These are phyloP conservation scores for Byssoonygena ceratinophila DNA, from an alignment of 2,329 filamentous ascomycete genomes.

Conservation along the genomic window DNA sequence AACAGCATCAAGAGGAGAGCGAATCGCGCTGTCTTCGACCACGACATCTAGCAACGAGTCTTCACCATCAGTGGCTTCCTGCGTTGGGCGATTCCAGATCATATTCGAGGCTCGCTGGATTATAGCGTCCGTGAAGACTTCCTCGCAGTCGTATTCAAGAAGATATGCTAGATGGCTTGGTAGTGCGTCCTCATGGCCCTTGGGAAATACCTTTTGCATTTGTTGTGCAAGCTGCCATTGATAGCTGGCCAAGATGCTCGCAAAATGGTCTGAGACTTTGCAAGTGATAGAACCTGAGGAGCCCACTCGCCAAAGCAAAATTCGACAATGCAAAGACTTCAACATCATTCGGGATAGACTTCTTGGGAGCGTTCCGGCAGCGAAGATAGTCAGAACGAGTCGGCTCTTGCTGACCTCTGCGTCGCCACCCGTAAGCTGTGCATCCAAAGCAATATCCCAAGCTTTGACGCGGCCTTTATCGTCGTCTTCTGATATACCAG, in stretches of 20 bases:
- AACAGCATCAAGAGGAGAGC: conserved; percentile 78
- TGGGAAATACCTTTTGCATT: conserved; percentile 40
- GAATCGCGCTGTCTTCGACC: conserved; percentile 72
- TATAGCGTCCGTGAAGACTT: conserved; percentile 66
- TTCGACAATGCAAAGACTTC: conserved; percentile 81
- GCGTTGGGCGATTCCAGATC: conserved; percentile 72
- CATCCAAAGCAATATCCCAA: conserved; percentile 87
- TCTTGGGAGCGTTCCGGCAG: conserved; percentile 74
- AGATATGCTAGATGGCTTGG: conserved; percentile 67
- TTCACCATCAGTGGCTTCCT: conserved; percentile 50
- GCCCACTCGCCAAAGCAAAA: conserved; percentile 70
- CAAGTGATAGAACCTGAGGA: conserved; percentile 55
- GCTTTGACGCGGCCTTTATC: conserved; percentile 79
- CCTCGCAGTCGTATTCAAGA: conserved; percentile 67
- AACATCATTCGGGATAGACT: conserved; percentile 79
- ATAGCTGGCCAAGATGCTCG: conserved; percentile 60
- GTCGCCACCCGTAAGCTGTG: conserved; percentile 83
- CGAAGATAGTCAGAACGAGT: conserved; percentile 73
- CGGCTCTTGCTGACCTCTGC: conserved; percentile 80
- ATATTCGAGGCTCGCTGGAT: conserved; percentile 81
- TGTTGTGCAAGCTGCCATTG: conserved; percentile 74
- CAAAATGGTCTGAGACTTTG: conserved; percentile 56
- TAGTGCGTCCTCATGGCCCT: conserved; percentile 53
- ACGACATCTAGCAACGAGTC: conserved; percentile 71
- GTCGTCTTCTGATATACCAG: conserved; percentile 71